Base-by-base conservation (phyloP, 345 rosid species). In the Crucihimalaya himalaica region DNA sequence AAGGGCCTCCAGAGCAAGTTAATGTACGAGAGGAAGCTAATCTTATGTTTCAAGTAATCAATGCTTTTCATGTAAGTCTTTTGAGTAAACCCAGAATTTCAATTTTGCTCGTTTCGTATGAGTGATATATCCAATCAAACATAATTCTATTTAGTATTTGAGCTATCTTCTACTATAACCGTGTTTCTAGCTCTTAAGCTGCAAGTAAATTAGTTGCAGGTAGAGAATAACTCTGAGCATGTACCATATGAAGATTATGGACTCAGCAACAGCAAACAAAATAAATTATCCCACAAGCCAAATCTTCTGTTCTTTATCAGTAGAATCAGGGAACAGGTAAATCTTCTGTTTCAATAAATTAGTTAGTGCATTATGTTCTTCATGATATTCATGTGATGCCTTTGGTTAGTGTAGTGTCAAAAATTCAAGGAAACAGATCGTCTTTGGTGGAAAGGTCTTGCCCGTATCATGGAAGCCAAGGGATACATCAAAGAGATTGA, bases 391-490 rank as follows among this genome's bases (percentile, higher is more conserved):
- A 20, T 68, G 28, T 50, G 68, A 60, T 79, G 79, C 66, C 27
- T 70, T 47, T 63, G 70, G 31, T 32, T 50, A 62, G 11, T 75
- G 76, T 83, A 90, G 98, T 84, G 86, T 34, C 79, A 71, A 27
- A 87, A 84, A 40, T 86, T 77, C 76, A 68, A 78, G 66, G 84
- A 86, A 40, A 84, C 66, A 32, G 89, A 89, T 81, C 74, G 68
- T 48, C 53, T 87, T 39, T 93, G 98, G 97, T 93, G 97, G 97
- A 87, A 59, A 79, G 96, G 98, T 75, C 88, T 93, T 72, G 89
- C 89, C 52, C 92, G 96, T 55, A 85, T 87, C 58, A 65, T 93
- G 88, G 97, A 90, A 86, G 75, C 63, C 31, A 78, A 83, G 78
- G 96, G 92, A 34, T 93, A 80, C 82, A 86, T 90, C 79, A 78